Conservation (phyloP, 345 rosid genomes). For the Populus alba region DNA sequence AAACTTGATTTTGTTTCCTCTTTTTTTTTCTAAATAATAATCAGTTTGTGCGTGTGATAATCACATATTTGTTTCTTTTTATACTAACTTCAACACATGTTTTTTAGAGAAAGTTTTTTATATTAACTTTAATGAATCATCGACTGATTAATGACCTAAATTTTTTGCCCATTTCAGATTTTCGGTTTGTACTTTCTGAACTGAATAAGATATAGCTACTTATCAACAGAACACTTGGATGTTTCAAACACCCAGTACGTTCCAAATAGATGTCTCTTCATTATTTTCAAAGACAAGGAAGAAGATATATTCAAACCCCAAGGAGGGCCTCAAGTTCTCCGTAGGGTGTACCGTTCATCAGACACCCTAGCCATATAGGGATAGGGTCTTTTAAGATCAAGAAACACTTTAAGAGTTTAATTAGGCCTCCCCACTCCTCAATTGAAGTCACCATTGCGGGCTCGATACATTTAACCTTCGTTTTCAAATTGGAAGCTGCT, state of each 20-base stretch:
- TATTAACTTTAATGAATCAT: no score
- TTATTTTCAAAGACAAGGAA: neutral
- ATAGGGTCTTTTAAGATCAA: neutral
- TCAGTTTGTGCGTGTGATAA: no score
- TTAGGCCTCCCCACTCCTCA: neutral
- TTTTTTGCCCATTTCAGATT: no score
- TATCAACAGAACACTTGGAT: neutral
- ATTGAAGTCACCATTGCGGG: neutral
- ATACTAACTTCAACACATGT: no score
- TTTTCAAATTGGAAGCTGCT: neutral
- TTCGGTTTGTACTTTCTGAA: no score
- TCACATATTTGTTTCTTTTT: no score
- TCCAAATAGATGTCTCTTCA: neutral
- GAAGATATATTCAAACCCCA: neutral
- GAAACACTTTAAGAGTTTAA: neutral
- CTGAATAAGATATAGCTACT: neutral
- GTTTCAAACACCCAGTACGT: neutral
- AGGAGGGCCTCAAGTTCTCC: neutral
- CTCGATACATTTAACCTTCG: neutral
- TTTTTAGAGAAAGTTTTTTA: no score
- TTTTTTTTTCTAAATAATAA: no score
- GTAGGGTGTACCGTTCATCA: neutral
- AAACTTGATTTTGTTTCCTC: no score
- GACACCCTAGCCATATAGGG: neutral
- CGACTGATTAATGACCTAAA: no score